Conservation (phyloP, 805 yeast species). For the Candida montana region DNA sequence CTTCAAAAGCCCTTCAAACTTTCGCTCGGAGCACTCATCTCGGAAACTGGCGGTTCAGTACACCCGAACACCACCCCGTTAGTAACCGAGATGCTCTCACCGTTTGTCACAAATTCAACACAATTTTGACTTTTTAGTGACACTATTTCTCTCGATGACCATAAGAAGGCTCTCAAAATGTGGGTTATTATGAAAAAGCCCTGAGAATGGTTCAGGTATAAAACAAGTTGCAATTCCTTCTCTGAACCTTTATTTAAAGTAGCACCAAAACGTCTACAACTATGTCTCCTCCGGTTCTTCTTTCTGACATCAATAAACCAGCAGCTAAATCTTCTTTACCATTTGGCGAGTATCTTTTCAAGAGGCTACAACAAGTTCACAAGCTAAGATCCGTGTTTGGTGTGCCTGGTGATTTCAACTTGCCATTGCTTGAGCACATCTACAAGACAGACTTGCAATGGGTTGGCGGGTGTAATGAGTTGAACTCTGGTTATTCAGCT, state of each 20-base stretch:
- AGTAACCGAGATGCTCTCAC: conserved; percentile 3
- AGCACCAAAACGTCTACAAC: too few relatives aligned
- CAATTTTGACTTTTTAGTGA: too few relatives aligned
- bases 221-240: too few relatives aligned
- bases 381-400: conserved; percentile 64
- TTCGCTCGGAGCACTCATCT: background rate
- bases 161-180: too few relatives aligned
- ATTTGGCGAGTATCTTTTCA: conserved; percentile 61
- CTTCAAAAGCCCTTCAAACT: too few relatives aligned
- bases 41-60: conserved; percentile 1
- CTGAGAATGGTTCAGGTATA: too few relatives aligned
- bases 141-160: too few relatives aligned
- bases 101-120: conserved; percentile 8
- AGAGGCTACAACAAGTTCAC: conserved; percentile 44
- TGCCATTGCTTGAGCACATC: conserved; percentile 61
- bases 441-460: conserved; percentile 54
- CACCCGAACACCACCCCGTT: conserved; percentile 1
- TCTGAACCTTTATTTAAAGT: too few relatives aligned
- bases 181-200: too few relatives aligned
- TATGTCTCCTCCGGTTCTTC: conserved; percentile 6
- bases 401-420: conserved; percentile 76
- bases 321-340: conserved; percentile 28
- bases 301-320: background rate
- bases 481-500: conserved; percentile 85
- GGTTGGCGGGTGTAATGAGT: conserved; percentile 84